A percentile compares a stretch with the other conserved stretches of the same genome.
Evolutionary conservation across 441 rosid genomes (phyloP).

Genomic region (Gossypium davidsonii): DNA sequence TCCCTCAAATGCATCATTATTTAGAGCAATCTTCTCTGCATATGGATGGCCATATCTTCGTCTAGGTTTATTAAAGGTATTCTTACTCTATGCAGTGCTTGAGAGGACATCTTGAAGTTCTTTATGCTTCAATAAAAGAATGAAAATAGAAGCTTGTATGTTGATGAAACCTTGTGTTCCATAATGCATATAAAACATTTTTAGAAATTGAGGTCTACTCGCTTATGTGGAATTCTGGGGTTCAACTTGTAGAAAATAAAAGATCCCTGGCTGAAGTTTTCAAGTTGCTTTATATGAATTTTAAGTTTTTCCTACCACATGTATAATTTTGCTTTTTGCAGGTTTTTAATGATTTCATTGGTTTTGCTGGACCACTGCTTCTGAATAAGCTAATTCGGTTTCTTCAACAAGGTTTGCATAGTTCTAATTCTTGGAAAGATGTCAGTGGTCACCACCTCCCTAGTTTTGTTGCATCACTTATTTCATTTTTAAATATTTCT

Average conservation of each 20-base stretch:
- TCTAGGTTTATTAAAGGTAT: constrained; percentile 83
- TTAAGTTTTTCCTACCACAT: background rate
- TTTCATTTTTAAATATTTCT: background rate
- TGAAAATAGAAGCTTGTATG: background rate
- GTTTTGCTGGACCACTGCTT: constrained; percentile 81
- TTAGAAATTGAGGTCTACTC: background rate
- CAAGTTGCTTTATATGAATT: constrained; percentile 1
- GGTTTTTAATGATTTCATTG: constrained; percentile 78
- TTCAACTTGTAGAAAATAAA: background rate
- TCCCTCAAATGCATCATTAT: constrained; percentile 45
- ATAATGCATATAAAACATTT: background rate
- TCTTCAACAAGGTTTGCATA: constrained; percentile 67
- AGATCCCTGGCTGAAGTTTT: background rate
- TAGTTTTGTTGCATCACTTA: background rate
- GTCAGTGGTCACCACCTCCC: background rate
- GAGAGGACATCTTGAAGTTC: background rate
- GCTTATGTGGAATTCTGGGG: background rate
- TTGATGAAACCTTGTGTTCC: background rate
- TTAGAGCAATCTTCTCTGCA: constrained; percentile 64
- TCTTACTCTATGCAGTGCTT: background rate
- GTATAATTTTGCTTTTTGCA: constrained; percentile 27
- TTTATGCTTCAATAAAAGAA: background rate
- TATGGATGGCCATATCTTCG: constrained; percentile 80
- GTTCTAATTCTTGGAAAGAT: constrained; percentile 5
- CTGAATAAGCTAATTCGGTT: constrained; percentile 78